Evolutionary conservation across 768 basidiomycete genomes (phyloP).

Genomic region (Xerocomus brunneocitrinus): DNA sequence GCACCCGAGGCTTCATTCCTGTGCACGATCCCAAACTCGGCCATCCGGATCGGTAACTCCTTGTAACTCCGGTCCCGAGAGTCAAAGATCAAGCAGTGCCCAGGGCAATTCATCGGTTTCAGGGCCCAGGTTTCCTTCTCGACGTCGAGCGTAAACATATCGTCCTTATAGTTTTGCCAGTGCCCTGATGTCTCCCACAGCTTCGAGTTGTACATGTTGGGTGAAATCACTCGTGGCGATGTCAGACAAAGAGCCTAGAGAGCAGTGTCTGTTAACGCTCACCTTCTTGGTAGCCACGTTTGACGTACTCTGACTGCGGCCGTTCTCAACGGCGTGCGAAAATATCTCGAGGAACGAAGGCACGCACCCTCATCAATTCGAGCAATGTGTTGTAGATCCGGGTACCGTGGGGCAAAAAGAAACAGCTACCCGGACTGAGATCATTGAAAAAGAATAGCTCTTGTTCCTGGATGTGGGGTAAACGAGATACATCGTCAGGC

Average conservation of each 20-base stretch:
- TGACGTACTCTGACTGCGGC: conserved; percentile 79
- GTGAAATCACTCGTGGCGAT: conserved; percentile 73
- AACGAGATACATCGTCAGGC: background rate
- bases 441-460: conserved; percentile 99
- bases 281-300: conserved; percentile 95
- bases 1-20: conserved; percentile 96
- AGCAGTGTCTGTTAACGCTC: background rate
- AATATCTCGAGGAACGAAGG: conserved; percentile 1
- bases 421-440: conserved; percentile 88
- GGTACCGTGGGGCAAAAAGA: conserved; percentile 97
- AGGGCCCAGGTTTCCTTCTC: conserved; percentile 96
- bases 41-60: conserved; percentile 95
- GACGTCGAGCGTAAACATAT: conserved; percentile 92
- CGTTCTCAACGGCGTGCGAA: conserved; percentile 3
- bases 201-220: conserved; percentile 95
- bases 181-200: conserved; percentile 98
- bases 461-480: conserved; percentile 59
- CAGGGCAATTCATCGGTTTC: conserved; percentile 99
- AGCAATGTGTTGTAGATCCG: conserved; percentile 93
- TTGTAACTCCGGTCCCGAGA: conserved; percentile 90
- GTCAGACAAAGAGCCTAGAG: conserved; percentile 6
- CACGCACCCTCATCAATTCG: conserved; percentile 81
- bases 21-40: conserved; percentile 97
- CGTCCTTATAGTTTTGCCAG: conserved; percentile 97
- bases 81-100: conserved; percentile 95